These are phyloP conservation scores for Gonapodya sp. DNA, from an alignment of 192 early-diverging fungal genomes.

Conservation along the genomic window DNA sequence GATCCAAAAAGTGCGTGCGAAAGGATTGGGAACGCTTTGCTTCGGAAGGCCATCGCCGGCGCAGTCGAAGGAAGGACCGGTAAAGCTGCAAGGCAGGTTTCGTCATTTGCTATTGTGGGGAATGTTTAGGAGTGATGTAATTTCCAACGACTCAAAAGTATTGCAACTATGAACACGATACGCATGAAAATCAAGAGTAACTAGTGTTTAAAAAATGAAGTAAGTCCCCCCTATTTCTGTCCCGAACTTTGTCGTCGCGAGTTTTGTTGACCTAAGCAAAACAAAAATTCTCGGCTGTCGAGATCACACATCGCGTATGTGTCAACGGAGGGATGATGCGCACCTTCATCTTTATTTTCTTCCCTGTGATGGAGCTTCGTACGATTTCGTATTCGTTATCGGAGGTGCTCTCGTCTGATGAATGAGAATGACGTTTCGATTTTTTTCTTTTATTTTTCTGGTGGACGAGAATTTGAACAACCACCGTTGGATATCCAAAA, in stretches of 20 bases:
- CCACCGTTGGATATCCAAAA: too few species aligned
- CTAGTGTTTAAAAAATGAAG: constrained; percentile 23
- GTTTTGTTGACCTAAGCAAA: constrained; percentile 23
- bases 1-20: neutral
- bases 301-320: too few species aligned
- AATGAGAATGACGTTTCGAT: neutral
- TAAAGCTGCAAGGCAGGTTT: neutral
- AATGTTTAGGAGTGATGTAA: neutral
- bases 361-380: constrained; percentile 32
- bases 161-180: neutral
- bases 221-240: constrained; percentile 23
- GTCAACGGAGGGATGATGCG: too few species aligned
- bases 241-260: constrained; percentile 20
- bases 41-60: constrained; percentile 6
- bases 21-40: neutral
- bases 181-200: constrained; percentile 15
- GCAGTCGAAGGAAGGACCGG: neutral
- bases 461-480: neutral
- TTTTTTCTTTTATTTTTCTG: neutral
- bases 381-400: constrained; percentile 17
- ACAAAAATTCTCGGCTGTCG: too few species aligned
- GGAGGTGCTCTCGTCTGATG: neutral
- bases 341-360: constrained; percentile 38
- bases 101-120: neutral
- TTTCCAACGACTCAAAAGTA: neutral